Conservation (phyloP, 208 protist species). For the Leishmania tropica region DNA sequence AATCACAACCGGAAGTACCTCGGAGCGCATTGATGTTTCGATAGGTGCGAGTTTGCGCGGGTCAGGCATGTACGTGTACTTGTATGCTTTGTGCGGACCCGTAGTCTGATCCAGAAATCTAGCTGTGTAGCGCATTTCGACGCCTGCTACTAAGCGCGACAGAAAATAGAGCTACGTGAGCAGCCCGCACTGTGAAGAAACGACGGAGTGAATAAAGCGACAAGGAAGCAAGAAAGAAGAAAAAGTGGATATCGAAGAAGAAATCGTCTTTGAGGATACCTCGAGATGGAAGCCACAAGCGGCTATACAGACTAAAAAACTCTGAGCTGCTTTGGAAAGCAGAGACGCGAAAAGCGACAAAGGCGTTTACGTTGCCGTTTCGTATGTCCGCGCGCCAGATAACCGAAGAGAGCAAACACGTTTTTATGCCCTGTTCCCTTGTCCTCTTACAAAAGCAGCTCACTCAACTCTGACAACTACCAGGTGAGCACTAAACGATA, state of each 20-base stretch:
- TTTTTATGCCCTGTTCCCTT: neutral
- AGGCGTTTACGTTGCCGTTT: neutral
- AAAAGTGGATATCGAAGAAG: neutral
- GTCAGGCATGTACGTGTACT: constrained; percentile 93
- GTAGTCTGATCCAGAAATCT: constrained; percentile 74
- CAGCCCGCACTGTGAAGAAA: neutral
- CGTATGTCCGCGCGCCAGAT: neutral
- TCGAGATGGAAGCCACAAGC: neutral
- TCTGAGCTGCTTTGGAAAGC: neutral
- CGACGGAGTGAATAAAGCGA: neutral
- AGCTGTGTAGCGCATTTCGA: constrained; percentile 24
- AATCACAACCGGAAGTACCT: constrained; percentile 85
- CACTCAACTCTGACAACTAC: neutral
- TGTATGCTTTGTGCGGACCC: constrained; percentile 91
- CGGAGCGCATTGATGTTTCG: constrained; percentile 73
- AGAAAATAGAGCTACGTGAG: constrained; percentile 2
- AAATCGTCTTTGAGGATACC: neutral
- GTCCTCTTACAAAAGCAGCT: neutral
- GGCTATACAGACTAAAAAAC: neutral
- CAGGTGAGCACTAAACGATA: neutral
- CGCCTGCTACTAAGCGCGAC: neutral
- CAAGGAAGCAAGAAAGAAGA: constrained; percentile 14
- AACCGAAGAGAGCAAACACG: neutral
- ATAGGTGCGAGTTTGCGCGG: constrained; percentile 91
- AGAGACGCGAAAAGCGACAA: neutral